Conservation (phyloP, 2,329 filamentous ascomycete species). For the Fusarium chuoi region DNA sequence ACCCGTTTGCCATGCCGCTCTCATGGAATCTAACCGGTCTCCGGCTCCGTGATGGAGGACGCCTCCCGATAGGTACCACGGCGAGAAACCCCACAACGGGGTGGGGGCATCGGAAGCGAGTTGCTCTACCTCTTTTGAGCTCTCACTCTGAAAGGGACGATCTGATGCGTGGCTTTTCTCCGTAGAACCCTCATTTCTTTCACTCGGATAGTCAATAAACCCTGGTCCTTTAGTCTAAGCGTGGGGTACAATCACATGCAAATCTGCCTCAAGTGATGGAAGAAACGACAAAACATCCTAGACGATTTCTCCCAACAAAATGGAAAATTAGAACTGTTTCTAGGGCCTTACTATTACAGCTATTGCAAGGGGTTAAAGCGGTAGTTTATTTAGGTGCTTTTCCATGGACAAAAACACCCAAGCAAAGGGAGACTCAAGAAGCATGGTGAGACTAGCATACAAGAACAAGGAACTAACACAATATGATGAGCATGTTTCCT, state of each 20-base stretch:
- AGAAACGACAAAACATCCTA: conserved; percentile 2
- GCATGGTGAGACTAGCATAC: not conserved
- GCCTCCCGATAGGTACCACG: conserved; percentile 42
- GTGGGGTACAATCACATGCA: conserved; percentile 38
- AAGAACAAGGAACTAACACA: not conserved
- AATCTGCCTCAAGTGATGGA: conserved; percentile 4
- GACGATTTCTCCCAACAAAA: conserved; percentile 15
- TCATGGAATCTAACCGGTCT: conserved; percentile 35
- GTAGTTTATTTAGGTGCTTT: not conserved
- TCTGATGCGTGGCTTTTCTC: conserved; percentile 19
- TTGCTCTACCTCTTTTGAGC: conserved; percentile 5
- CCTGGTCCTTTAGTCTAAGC: conserved; percentile 17
- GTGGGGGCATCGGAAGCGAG: conserved; percentile 39
- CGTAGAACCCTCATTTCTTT: conserved; percentile 20
- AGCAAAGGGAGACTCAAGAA: not conserved
- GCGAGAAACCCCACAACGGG: conserved; percentile 33
- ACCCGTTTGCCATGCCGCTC: conserved; percentile 32
- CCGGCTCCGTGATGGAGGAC: conserved; percentile 39
- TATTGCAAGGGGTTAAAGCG: not conserved
- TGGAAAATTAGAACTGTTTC: not conserved
- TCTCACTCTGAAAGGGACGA: not conserved
- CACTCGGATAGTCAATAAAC: not conserved
- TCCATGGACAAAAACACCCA: conserved; percentile 3
- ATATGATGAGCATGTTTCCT: not conserved
- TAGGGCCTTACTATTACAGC: not conserved